A percentile compares a stretch with the other conserved stretches of the same genome.
Evolutionary conservation across 2,329 filamentous ascomycete species (phyloP).

Genomic region (Alternaria sp.): DNA sequence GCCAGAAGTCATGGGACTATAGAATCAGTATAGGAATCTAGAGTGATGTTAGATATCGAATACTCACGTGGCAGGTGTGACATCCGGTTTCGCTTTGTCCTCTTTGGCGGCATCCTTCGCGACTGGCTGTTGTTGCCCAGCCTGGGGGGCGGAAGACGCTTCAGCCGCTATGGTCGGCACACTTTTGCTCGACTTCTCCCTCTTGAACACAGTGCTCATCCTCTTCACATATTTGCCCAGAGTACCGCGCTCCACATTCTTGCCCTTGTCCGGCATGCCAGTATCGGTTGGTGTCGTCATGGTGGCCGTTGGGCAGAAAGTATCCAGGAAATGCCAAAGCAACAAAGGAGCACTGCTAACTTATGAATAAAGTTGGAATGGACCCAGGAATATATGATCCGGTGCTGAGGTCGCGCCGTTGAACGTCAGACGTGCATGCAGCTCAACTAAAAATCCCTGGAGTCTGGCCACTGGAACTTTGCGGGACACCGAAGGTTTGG

Average conservation of each 20-base stretch:
- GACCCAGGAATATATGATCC: conserved; percentile 10
- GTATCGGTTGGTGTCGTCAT: conserved; percentile 40
- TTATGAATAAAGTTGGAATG: conserved; percentile 5
- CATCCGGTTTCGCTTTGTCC: conserved; percentile 13
- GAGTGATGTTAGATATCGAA: background rate
- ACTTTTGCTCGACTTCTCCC: conserved; percentile 40
- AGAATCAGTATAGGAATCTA: conserved; percentile 3
- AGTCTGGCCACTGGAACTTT: conserved; percentile 39
- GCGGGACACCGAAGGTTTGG: conserved; percentile 30
- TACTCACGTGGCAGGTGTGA: conserved; percentile 14
- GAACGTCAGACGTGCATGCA: conserved; percentile 38
- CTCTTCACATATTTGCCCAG: conserved; percentile 53
- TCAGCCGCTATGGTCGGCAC: conserved; percentile 10
- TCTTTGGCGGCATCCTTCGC: conserved; percentile 11
- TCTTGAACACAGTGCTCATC: conserved; percentile 52
- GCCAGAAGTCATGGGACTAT: conserved; percentile 10
- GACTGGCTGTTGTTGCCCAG: conserved; percentile 11
- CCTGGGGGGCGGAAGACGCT: conserved; percentile 17
- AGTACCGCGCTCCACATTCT: conserved; percentile 41
- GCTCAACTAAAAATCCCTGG: conserved; percentile 29
- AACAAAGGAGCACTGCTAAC: conserved; percentile 9
- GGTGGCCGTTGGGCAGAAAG: conserved; percentile 3
- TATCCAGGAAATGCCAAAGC: background rate
- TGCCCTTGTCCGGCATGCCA: conserved; percentile 26
- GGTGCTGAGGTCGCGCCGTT: conserved; percentile 14